Conservation (phyloP, 2,329 filamentous ascomycete genomes). For the Hirsutella rhossiliensis region DNA sequence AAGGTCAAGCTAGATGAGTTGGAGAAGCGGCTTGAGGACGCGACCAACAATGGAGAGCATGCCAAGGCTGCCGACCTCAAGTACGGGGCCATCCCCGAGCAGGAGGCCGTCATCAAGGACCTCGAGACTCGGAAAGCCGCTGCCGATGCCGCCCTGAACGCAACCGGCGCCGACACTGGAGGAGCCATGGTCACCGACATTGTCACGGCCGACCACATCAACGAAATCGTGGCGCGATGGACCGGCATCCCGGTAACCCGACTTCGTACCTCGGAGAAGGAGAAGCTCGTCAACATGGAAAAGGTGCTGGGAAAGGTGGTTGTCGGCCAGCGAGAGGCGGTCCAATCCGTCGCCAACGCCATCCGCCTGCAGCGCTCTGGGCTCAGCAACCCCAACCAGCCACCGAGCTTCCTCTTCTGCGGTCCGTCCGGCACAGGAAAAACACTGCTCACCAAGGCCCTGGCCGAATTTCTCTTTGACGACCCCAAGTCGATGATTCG, state of each 20-base stretch:
- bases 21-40: constrained; percentile 85
- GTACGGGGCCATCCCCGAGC: constrained; percentile 95
- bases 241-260: constrained; percentile 96
- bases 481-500: constrained; percentile 96
- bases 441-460: constrained; percentile 88
- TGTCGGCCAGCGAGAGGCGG: constrained; percentile 88
- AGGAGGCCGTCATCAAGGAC: constrained; percentile 65
- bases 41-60: constrained; percentile 77
- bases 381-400: constrained; percentile 89
- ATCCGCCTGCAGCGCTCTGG: constrained; percentile 93
- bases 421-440: constrained; percentile 98
- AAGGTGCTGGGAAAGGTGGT: constrained; percentile 72
- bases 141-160: constrained; percentile 60
- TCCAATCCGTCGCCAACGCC: constrained; percentile 84
- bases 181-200: constrained; percentile 79
- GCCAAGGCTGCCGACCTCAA: constrained; percentile 84
- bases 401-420: constrained; percentile 96
- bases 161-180: constrained; percentile 41
- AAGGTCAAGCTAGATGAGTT: constrained; percentile 91
- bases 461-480: constrained; percentile 97
- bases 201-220: constrained; percentile 95
- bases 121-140: constrained; percentile 72
- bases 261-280: constrained; percentile 90
- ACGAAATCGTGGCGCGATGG: constrained; percentile 94
- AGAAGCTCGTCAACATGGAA: constrained; percentile 98